Evolutionary conservation across 768 basidiomycete genomes (phyloP).

Genomic region (Grammothele lineata): DNA sequence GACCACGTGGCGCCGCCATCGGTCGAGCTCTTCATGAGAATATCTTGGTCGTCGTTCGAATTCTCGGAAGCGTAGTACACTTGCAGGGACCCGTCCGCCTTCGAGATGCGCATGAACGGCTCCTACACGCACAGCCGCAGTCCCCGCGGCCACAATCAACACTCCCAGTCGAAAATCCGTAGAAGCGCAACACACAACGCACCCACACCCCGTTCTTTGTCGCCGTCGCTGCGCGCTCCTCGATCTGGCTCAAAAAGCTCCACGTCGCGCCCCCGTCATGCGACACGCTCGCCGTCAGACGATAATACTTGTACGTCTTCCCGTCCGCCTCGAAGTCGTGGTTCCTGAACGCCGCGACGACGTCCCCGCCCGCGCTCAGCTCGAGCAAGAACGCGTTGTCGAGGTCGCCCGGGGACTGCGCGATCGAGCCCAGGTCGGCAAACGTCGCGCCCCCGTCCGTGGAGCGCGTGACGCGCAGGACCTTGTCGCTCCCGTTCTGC

Average conservation of each 20-base stretch:
- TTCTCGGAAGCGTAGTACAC: neutral
- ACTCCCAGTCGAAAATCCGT: too few relatives aligned
- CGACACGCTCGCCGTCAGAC: neutral
- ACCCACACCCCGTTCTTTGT: constrained; percentile 1
- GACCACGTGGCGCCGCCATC: neutral
- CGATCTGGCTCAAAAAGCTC: neutral
- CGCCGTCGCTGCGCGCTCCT: neutral
- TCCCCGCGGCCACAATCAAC: too few relatives aligned
- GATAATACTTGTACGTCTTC: neutral
- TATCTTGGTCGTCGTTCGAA: neutral
- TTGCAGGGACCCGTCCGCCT: neutral
- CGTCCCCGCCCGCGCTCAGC: neutral
- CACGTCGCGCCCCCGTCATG: neutral
- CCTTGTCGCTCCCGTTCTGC: too few relatives aligned
- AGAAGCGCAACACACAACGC: too few relatives aligned
- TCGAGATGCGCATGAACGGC: neutral
- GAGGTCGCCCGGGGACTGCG: neutral
- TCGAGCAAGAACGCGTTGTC: constrained; percentile 1
- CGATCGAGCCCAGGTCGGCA: neutral
- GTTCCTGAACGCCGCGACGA: constrained; percentile 2
- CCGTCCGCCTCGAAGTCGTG: constrained; percentile 1
- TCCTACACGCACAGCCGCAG: neutral
- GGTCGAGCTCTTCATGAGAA: neutral
- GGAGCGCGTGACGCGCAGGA: neutral
- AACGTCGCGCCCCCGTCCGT: neutral